These are phyloP conservation scores for Hypoxylon cercidicola DNA, from an alignment of 495 filamentous ascomycete species.

Conservation along the genomic window DNA sequence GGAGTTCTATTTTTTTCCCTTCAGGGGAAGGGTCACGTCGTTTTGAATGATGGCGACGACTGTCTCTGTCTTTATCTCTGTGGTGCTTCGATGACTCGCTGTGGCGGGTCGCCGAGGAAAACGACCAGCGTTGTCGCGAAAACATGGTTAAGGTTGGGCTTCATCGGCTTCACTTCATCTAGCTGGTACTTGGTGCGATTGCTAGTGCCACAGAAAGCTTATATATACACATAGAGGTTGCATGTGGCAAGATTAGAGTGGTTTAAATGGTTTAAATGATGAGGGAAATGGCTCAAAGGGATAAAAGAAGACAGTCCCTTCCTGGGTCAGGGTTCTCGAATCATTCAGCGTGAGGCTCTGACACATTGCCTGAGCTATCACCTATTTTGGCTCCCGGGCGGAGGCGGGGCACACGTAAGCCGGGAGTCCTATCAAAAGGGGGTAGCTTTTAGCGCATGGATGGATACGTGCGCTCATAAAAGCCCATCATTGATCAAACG, in stretches of 20 bases:
- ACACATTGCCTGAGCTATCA: not conserved
- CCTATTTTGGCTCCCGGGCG: slow-evolving; percentile 22
- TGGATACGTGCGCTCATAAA: slow-evolving; percentile 1
- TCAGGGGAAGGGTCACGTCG: slow-evolving; percentile 20
- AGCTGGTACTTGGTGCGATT: not conserved
- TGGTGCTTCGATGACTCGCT: slow-evolving; percentile 15
- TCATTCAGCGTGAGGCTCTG: slow-evolving; percentile 21
- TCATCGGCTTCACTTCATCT: too few species aligned
- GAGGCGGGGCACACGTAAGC: slow-evolving; percentile 29
- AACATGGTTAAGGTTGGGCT: slow-evolving; percentile 29
- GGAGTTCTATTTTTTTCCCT: slow-evolving; percentile 28
- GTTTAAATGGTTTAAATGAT: slow-evolving; percentile 21
- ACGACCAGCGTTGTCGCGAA: slow-evolving; percentile 19
- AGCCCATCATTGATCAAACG: not conserved
- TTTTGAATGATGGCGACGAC: slow-evolving; percentile 6
- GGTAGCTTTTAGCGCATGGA: slow-evolving; percentile 15
- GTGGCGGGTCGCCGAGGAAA: slow-evolving; percentile 10
- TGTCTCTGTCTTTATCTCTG: slow-evolving; percentile 22
- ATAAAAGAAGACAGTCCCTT: slow-evolving; percentile 1
- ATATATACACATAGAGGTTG: slow-evolving; percentile 11
- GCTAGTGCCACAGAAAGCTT: slow-evolving; percentile 16
- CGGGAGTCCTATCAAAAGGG: slow-evolving; percentile 18
- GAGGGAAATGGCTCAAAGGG: slow-evolving; percentile 7
- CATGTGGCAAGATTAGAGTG: slow-evolving; percentile 37
- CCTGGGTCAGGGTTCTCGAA: slow-evolving; percentile 10